Percentiles rank a stretch among this genome's conserved stretches.
phyloP scores from a whole-genome alignment of 768 basidiomycete genomes.

The Kwoniella heveanensis region DNA sequence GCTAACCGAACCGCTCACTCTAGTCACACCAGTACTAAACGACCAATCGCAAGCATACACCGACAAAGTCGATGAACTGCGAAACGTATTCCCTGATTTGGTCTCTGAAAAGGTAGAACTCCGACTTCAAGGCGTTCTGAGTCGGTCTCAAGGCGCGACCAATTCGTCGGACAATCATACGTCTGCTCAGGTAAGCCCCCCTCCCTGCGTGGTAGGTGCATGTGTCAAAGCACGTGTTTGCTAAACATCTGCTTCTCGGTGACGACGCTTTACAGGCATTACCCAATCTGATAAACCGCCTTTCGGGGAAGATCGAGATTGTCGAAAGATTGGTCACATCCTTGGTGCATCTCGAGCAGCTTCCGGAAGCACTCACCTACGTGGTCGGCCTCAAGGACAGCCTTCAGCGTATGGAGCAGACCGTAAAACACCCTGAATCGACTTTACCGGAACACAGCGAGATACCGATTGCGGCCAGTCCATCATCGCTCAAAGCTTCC shows the following conservation, averaged over 20 bases:
- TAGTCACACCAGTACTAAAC: constrained; percentile 29
- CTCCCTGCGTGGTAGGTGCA: too few relatives aligned
- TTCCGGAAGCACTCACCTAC: constrained; percentile 23
- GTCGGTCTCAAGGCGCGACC: not conserved
- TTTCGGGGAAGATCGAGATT: not conserved
- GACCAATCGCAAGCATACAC: constrained; percentile 19
- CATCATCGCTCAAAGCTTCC: not conserved
- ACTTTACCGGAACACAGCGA: not conserved
- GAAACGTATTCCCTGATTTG: not conserved
- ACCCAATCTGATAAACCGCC: not conserved
- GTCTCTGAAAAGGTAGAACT: not conserved
- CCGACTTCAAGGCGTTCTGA: not conserved
- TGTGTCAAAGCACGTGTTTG: not conserved
- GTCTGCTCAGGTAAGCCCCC: too few relatives aligned
- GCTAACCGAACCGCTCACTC: too few relatives aligned
- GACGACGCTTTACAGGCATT: too few relatives aligned
- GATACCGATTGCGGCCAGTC: not conserved
- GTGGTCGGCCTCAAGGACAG: constrained; percentile 21
- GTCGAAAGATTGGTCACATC: constrained; percentile 5
- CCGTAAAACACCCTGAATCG: not conserved
- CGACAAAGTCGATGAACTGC: constrained; percentile 11
- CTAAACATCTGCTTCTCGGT: not conserved
- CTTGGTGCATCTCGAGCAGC: constrained; percentile 14
- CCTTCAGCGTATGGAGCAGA: not conserved
- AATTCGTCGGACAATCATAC: too few relatives aligned